phyloP scores from a whole-genome alignment of 2,329 filamentous ascomycete species.

The Pezicula carpinea region DNA sequence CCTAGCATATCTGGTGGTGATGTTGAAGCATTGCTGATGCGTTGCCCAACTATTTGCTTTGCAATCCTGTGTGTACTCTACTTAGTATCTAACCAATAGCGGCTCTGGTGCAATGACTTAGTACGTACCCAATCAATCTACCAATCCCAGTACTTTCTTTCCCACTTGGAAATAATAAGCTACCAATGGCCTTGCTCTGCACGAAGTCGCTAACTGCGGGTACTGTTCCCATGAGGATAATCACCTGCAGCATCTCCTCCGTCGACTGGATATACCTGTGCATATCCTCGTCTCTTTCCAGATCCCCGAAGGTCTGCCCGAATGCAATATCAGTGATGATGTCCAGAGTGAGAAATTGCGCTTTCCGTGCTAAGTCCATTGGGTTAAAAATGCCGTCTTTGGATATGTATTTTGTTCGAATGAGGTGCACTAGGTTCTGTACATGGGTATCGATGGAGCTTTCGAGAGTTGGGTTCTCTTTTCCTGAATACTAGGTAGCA shows the following conservation, averaged over 20 bases:
- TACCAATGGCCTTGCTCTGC: constrained; percentile 34
- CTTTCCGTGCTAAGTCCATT: constrained; percentile 45
- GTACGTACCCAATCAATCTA: constrained; percentile 40
- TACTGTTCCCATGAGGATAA: constrained; percentile 39
- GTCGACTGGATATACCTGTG: constrained; percentile 39
- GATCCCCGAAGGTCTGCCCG: constrained; percentile 45
- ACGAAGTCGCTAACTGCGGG: constrained; percentile 37
- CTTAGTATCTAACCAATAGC: not conserved
- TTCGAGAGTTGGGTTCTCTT: constrained; percentile 40
- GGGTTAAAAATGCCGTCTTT: constrained; percentile 28
- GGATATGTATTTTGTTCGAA: constrained; percentile 43
- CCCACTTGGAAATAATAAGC: constrained; percentile 32
- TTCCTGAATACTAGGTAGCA: constrained; percentile 41
- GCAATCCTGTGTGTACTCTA: constrained; percentile 34
- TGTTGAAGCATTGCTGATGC: constrained; percentile 41
- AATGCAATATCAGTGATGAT: constrained; percentile 47
- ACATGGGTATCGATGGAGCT: constrained; percentile 35
- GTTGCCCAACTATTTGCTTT: constrained; percentile 37
- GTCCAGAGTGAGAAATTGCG: constrained; percentile 48
- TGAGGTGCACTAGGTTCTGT: constrained; percentile 37
- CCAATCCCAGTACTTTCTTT: constrained; percentile 33
- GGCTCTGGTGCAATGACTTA: constrained; percentile 13
- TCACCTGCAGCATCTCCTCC: constrained; percentile 35
- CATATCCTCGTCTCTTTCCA: constrained; percentile 36
- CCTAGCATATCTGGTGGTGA: constrained; percentile 34